Evolutionary conservation across 179 eudicot genomes (phyloP).

Genomic region (Heliamphora pulchella): DNA sequence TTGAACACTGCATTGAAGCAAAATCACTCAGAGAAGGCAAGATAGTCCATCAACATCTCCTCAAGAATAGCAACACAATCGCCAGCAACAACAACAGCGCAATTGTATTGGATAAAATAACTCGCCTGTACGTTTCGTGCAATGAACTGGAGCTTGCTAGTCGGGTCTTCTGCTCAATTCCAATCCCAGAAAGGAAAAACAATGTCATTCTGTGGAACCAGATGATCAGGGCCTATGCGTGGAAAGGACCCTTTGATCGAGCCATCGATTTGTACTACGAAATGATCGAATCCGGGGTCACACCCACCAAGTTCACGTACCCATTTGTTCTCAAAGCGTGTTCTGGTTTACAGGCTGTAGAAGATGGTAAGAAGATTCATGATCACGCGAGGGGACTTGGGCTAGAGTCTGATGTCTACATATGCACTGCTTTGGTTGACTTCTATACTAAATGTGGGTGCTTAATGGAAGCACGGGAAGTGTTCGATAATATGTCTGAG

Average conservation of each 20-base stretch:
- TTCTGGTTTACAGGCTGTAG: constrained; percentile 14
- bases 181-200: constrained; percentile 19
- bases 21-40: constrained; percentile 17
- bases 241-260: constrained; percentile 18
- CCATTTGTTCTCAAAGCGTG: constrained; percentile 26
- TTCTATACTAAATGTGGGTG: constrained; percentile 26
- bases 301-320: constrained; percentile 20
- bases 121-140: constrained; percentile 17
- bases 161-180: constrained; percentile 15
- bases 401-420: constrained; percentile 16
- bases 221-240: constrained; percentile 23
- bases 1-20: constrained; percentile 14
- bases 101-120: constrained; percentile 14
- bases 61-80: constrained; percentile 4
- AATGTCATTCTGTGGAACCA: constrained; percentile 20
- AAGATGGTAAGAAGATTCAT: constrained; percentile 21
- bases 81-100: neutral
- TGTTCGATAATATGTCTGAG: constrained; percentile 17
- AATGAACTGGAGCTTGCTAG: constrained; percentile 15
- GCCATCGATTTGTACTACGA: constrained; percentile 18
- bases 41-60: constrained; percentile 22
- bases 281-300: constrained; percentile 16
- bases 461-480: constrained; percentile 16
- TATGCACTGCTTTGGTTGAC: constrained; percentile 23
- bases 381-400: constrained; percentile 9